Percentiles rank a stretch among this genome's conserved stretches.
phyloP scores from a whole-genome alignment of 2,329 filamentous ascomycete genomes.

The Trichoderma semiorbis region DNA sequence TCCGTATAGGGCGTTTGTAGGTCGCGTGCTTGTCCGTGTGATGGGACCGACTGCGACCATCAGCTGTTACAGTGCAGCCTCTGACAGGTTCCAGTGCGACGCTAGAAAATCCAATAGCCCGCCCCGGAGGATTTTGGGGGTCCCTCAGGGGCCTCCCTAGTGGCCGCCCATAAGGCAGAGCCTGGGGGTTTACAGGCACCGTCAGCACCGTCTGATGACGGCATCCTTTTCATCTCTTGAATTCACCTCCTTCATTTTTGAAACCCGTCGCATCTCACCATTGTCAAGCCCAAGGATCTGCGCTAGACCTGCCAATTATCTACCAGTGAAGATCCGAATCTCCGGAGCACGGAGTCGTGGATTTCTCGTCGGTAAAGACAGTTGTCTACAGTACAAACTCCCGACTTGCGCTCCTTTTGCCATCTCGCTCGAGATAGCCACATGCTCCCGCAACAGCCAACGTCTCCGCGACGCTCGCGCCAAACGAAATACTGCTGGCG shows the following conservation, averaged over 20 bases:
- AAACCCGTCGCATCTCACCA: not conserved
- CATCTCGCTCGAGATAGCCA: conserved; percentile 21
- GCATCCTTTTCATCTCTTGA: not conserved
- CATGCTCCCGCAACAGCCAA: conserved; percentile 25
- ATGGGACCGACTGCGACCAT: not conserved
- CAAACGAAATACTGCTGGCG: conserved; percentile 28
- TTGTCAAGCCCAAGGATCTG: not conserved
- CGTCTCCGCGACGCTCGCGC: conserved; percentile 19
- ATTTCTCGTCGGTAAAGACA: not conserved
- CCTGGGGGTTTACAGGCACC: not conserved
- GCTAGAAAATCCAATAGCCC: not conserved
- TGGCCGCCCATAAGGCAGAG: conserved; percentile 9
- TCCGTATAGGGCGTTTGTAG: not conserved
- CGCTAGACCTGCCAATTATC: not conserved
- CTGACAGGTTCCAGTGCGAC: conserved; percentile 3
- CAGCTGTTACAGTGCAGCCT: conserved; percentile 1
- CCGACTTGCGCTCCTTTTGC: not conserved
- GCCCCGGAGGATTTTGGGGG: not conserved
- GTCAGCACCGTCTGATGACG: conserved; percentile 4
- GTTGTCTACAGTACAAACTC: not conserved
- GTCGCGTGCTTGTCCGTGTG: not conserved
- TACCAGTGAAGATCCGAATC: not conserved
- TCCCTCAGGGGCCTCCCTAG: not conserved
- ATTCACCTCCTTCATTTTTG: not conserved
- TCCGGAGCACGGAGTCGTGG: not conserved